phyloP scores from a whole-genome alignment of 768 basidiomycete genomes.

The Sarcomyxa edulis region DNA sequence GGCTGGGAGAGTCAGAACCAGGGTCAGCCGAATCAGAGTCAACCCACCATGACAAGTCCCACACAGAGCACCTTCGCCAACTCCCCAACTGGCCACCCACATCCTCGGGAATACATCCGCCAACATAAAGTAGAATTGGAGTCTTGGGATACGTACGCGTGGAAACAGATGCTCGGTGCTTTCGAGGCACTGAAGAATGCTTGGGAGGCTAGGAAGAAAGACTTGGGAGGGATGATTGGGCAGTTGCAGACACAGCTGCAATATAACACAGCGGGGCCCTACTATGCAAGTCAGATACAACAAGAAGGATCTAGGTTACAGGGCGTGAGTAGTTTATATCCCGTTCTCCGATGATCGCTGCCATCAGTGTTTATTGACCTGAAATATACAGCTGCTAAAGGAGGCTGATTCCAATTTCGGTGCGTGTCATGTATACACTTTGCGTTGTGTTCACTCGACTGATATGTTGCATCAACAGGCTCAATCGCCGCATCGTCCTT shows the following conservation, averaged over 20 bases:
- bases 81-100: constrained; percentile 36
- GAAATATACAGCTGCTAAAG: constrained; percentile 41
- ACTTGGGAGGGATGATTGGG: constrained; percentile 41
- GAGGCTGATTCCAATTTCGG: constrained; percentile 52
- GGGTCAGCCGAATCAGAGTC: constrained; percentile 8
- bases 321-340: constrained; percentile 42
- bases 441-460: not conserved
- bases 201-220: constrained; percentile 58
- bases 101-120: constrained; percentile 68
- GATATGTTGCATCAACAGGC: constrained; percentile 28
- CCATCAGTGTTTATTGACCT: constrained; percentile 8
- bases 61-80: constrained; percentile 17
- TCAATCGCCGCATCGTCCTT: constrained; percentile 64
- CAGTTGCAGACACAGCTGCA: constrained; percentile 42
- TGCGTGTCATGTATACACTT: constrained; percentile 21
- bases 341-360: constrained; percentile 5
- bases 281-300: constrained; percentile 41
- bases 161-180: constrained; percentile 61
- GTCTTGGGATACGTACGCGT: constrained; percentile 62
- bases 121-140: constrained; percentile 64
- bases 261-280: constrained; percentile 32
- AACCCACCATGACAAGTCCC: constrained; percentile 4
- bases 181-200: constrained; percentile 64
- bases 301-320: constrained; percentile 56
- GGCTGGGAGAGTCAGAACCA: constrained; percentile 30